Evolutionary conservation across 1,284 basidiomycete species (phyloP).

Genomic region (Serendipita sp.): DNA sequence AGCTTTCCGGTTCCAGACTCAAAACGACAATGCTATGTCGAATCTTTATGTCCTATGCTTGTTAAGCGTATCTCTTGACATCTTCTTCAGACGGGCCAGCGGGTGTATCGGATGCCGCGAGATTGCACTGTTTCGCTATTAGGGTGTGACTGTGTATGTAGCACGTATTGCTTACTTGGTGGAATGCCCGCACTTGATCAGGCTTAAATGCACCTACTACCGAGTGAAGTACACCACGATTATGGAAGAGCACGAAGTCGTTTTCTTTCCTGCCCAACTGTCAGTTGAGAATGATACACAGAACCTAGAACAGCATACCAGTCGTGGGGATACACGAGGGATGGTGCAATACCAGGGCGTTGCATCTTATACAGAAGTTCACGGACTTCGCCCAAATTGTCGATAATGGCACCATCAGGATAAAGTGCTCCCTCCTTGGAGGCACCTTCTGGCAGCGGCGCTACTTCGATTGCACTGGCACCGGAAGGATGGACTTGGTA

Average conservation of each 20-base stretch:
- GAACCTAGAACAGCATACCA: conserved; percentile 20
- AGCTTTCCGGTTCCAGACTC: background rate
- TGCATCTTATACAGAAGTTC: conserved; percentile 66
- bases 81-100: conserved; percentile 49
- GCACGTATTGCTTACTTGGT: conserved; percentile 30
- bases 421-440: conserved; percentile 43
- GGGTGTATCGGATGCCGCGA: conserved; percentile 61
- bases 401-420: conserved; percentile 61
- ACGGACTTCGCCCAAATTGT: conserved; percentile 55
- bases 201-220: conserved; percentile 61
- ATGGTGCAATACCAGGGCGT: conserved; percentile 62
- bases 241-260: conserved; percentile 57
- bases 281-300: conserved; percentile 13
- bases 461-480: conserved; percentile 39
- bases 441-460: conserved; percentile 42
- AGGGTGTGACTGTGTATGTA: background rate
- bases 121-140: conserved; percentile 39
- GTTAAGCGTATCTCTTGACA: conserved; percentile 43
- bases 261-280: conserved; percentile 31
- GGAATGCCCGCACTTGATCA: conserved; percentile 63
- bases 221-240: conserved; percentile 61
- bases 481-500: conserved; percentile 68
- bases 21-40: background rate
- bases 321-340: conserved; percentile 23
- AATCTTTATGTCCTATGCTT: background rate